These are phyloP conservation scores for Annulohypoxylon stygium DNA, from an alignment of 495 filamentous ascomycete species.

Conservation along the genomic window DNA sequence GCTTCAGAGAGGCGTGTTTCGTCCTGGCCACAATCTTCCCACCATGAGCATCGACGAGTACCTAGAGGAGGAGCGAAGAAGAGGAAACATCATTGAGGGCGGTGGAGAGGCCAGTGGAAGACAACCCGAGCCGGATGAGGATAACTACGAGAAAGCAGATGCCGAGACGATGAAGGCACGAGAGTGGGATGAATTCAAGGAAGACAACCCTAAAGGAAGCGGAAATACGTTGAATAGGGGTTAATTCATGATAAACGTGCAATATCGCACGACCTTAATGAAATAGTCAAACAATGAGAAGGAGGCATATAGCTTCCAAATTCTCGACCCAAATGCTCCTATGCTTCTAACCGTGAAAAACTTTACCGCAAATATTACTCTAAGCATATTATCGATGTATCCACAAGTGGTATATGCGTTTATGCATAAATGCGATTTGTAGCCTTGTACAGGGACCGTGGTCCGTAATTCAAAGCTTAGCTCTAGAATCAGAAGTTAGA, in stretches of 20 bases:
- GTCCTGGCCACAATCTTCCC: constrained; percentile 89
- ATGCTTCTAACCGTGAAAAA: not conserved
- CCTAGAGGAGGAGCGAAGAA: constrained; percentile 86
- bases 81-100: constrained; percentile 92
- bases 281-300: not conserved
- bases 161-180: constrained; percentile 92
- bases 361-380: not conserved
- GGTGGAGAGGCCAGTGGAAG: constrained; percentile 84
- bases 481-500: constrained; percentile 16
- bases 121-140: constrained; percentile 82
- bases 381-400: not conserved
- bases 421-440: not conserved
- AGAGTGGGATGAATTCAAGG: constrained; percentile 94
- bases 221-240: constrained; percentile 91
- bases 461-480: constrained; percentile 1
- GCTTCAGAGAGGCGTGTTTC: constrained; percentile 86
- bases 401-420: not conserved
- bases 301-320: not conserved
- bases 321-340: not conserved
- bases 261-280: not conserved
- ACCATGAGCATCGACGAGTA: constrained; percentile 99
- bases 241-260: constrained; percentile 50
- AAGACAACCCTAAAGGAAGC: constrained; percentile 87
- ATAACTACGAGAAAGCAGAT: constrained; percentile 86
- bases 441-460: not conserved